Percentiles rank a stretch among this genome's conserved stretches.
Conservation (phyloP, 805 yeast genomes). For the Hagleromyces aurorensis region DNA sequence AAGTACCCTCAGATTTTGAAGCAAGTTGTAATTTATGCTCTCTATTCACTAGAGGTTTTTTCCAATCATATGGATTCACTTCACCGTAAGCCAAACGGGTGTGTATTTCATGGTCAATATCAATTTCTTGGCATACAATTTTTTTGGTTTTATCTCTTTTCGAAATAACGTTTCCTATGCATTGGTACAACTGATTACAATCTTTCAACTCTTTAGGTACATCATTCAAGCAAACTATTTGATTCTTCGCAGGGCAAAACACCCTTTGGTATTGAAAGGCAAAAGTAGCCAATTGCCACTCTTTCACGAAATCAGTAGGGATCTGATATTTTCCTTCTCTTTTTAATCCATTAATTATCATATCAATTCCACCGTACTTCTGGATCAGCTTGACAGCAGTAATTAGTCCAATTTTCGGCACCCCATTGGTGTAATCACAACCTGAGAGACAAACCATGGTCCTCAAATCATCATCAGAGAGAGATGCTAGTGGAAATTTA, state of each 20-base stretch:
- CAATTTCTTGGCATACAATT: conserved; percentile 25
- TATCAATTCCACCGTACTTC: conserved; percentile 43
- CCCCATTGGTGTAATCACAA: conserved; percentile 90
- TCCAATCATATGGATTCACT: conserved; percentile 47
- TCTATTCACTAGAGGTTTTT: conserved; percentile 29
- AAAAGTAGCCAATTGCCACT: conserved; percentile 56
- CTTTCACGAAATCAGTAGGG: conserved; percentile 51
- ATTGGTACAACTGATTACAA: conserved; percentile 29
- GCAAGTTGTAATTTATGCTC: conserved; percentile 23
- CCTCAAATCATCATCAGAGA: conserved; percentile 53
- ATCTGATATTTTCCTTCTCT: conserved; percentile 52
- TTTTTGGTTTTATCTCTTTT: conserved; percentile 11
- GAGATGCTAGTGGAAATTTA: conserved; percentile 42
- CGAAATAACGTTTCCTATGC: conserved; percentile 34
- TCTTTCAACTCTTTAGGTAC: conserved; percentile 36
- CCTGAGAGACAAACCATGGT: conserved; percentile 86
- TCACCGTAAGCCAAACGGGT: conserved; percentile 53
- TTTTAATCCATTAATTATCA: conserved; percentile 46
- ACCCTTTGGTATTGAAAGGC: conserved; percentile 86
- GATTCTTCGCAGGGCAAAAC: conserved; percentile 50
- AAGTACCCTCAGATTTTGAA: conserved; percentile 20
- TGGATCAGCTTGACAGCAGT: conserved; percentile 61
- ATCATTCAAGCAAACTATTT: conserved; percentile 51
- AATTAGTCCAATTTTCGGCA: conserved; percentile 70
- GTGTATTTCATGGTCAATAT: conserved; percentile 42